Evolutionary conservation across 257 asterid genomes (phyloP).

Genomic region (Solanum acaule): DNA sequence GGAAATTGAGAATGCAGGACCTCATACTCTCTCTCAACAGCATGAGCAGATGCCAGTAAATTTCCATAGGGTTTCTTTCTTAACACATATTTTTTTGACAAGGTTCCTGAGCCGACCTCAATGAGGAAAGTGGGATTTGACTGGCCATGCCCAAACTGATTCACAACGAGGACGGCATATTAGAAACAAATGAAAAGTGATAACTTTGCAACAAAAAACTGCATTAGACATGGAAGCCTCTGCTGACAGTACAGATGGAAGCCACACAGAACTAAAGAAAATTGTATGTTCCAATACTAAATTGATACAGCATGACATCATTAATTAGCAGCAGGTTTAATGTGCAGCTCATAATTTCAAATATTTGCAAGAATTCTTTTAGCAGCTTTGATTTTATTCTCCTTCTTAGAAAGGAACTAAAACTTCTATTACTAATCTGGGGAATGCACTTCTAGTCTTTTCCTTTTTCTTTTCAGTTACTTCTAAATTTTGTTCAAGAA

Average conservation of each 20-base stretch:
- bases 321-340: neutral
- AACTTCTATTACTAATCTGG: neutral
- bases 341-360: neutral
- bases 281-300: neutral
- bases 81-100: constrained; percentile 60
- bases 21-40: constrained; percentile 94
- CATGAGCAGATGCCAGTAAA: constrained; percentile 87
- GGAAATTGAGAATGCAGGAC: constrained; percentile 17
- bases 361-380: neutral
- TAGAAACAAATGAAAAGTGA: neutral
- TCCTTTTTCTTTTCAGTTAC: neutral
- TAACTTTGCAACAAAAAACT: neutral
- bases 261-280: neutral
- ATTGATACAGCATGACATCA: neutral
- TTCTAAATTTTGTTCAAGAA: neutral
- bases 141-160: constrained; percentile 96
- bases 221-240: neutral
- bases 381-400: neutral
- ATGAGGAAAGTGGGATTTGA: constrained; percentile 89
- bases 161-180: neutral
- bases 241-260: neutral
- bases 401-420: neutral
- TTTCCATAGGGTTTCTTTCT: constrained; percentile 87
- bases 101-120: constrained; percentile 56
- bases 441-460: neutral